Conservation (phyloP, 306 rosid genomes). For the Hippophae tibetana region DNA sequence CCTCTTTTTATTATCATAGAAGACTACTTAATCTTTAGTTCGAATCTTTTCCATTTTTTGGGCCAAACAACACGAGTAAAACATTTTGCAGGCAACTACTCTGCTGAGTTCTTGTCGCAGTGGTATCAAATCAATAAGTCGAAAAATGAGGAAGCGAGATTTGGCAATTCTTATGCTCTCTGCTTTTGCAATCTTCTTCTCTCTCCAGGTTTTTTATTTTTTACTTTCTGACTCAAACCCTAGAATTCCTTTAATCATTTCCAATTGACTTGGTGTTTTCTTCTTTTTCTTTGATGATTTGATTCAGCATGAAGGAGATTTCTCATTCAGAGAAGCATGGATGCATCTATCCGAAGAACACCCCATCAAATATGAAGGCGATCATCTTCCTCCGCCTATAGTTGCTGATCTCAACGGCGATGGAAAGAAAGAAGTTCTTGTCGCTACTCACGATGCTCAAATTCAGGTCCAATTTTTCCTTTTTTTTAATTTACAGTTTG, state of each 20-base stretch:
- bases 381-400: conserved; percentile 89
- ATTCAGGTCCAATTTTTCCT: conserved; percentile 51
- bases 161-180: conserved; percentile 95
- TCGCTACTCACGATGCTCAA: conserved; percentile 92
- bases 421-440: conserved; percentile 84
- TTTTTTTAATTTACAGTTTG: neutral
- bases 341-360: conserved; percentile 85
- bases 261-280: neutral
- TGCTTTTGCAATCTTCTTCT: conserved; percentile 93
- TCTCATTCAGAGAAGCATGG: conserved; percentile 92
- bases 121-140: too few species aligned
- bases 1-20: too few species aligned
- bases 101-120: too few species aligned
- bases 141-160: conserved; percentile 92
- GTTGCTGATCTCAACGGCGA: conserved; percentile 94
- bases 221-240: neutral
- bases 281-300: neutral
- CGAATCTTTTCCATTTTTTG: conserved; percentile 7
- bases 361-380: conserved; percentile 87
- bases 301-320: conserved; percentile 83
- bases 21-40: too few species aligned
- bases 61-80: conserved; percentile 24
- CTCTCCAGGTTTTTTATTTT: conserved; percentile 58
- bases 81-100: too few species aligned
- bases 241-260: neutral